Evolutionary conservation across 306 rosid species (phyloP), one percentile per base, ranked within the genome.

Genomic region (Citrullus amarus): DNA sequence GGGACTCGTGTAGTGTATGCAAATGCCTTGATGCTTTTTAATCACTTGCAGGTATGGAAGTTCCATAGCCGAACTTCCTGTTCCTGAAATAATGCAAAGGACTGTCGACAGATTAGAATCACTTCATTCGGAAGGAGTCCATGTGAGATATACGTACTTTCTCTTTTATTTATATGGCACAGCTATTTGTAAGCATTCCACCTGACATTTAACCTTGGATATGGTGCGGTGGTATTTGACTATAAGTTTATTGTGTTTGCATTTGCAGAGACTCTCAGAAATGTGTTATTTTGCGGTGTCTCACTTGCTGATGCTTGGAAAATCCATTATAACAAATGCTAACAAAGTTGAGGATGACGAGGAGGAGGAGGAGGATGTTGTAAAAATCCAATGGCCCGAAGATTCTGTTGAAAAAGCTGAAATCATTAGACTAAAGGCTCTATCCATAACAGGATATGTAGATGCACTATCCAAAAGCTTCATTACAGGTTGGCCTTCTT

Each of bases 111-210:
- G 97, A 88, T 61, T 95, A 78, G 99, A 95, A 84, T 87, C 96
- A 30, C 91, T 95, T 79, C 99, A 92, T 82, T 95, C 97, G 1
- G 97, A 92, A 92, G 99, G 99, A 39, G 91, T 88, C 86, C 99
- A 95, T 90, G 99, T 95, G 56, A 82, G 73, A 41, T 39, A 66
- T 66, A 84, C 3, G 11, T 2, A 16, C 12, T 50, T 14, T 51
- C 34, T 43, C 16, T 17, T 48, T 16, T 4, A 2, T 5, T 51
- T 8, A 25, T 28, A 51, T 53, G 77, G 15, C 61, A 70, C 14
- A 50, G 34, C 6, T 70, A 15, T 46, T 46, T 44, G 14, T 25
- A 44, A 46, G 5, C 57, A 70, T 18, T 71, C 39, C 43, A 28
- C 43, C n/a, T 72, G 25, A 80, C 74, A 22, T 74, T 59, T 68